Conservation (phyloP, 2,329 filamentous ascomycete genomes). For the Monosporascus cannonballus region DNA sequence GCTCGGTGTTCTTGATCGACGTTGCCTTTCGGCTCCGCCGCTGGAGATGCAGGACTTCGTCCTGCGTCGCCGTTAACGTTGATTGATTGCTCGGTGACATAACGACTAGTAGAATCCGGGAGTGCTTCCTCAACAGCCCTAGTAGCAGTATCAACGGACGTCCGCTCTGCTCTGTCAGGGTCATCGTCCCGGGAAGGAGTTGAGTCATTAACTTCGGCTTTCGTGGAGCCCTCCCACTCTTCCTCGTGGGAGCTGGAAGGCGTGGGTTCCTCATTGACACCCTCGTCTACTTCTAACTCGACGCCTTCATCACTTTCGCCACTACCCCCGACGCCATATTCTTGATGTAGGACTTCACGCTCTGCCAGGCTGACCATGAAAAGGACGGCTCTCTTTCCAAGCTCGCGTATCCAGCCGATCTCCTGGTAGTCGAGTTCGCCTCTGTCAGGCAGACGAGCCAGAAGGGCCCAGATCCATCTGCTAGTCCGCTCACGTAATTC, state of each 20-base stretch:
- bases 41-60: slow-evolving; percentile 14
- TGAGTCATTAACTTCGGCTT: slow-evolving; percentile 29
- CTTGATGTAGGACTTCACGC: slow-evolving; percentile 41
- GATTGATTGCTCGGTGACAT: neutral
- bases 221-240: slow-evolving; percentile 17
- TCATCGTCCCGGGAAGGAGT: slow-evolving; percentile 19
- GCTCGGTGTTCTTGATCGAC: slow-evolving; percentile 37
- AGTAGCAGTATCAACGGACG: neutral
- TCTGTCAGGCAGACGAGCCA: slow-evolving; percentile 67
- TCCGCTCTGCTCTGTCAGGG: neutral
- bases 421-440: slow-evolving; percentile 72
- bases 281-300: slow-evolving; percentile 36
- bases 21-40: neutral
- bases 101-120: neutral
- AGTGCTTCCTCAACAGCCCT: neutral
- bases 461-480: slow-evolving; percentile 78
- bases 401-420: slow-evolving; percentile 67
- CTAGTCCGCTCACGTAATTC: slow-evolving; percentile 62
- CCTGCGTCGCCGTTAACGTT: slow-evolving; percentile 4
- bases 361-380: slow-evolving; percentile 50
- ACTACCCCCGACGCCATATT: slow-evolving; percentile 29
- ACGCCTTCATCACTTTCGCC: slow-evolving; percentile 28
- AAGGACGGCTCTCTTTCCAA: slow-evolving; percentile 70
- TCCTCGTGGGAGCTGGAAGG: slow-evolving; percentile 23
- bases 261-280: slow-evolving; percentile 38